Evolutionary conservation across 805 yeast genomes (phyloP).

Genomic region (Schwanniomyces yamadae): DNA sequence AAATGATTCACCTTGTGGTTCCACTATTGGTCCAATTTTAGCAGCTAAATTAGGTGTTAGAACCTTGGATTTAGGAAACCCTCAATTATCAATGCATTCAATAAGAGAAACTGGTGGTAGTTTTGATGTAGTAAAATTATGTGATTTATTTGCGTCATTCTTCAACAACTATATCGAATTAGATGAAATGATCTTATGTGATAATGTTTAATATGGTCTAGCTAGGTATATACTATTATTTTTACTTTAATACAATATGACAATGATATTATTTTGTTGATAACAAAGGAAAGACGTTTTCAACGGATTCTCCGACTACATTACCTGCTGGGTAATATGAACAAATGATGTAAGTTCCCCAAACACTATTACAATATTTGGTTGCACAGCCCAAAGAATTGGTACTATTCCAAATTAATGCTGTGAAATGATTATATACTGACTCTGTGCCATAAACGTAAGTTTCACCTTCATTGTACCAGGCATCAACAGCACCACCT

Average conservation of each 20-base stretch:
- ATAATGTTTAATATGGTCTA: constrained; percentile 9
- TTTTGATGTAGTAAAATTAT: constrained; percentile 63
- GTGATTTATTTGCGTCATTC: constrained; percentile 60
- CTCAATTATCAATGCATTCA: constrained; percentile 91
- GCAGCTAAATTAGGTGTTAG: constrained; percentile 85
- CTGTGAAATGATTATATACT: constrained; percentile 39
- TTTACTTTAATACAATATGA: neutral
- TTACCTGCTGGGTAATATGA: constrained; percentile 36
- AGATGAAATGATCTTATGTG: constrained; percentile 29
- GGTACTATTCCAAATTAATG: constrained; percentile 36
- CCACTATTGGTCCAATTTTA: constrained; percentile 93
- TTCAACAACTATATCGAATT: constrained; percentile 40
- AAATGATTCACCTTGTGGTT: constrained; percentile 92
- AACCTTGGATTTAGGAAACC: constrained; percentile 87
- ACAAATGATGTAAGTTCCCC: constrained; percentile 40
- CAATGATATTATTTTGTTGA: constrained; percentile 4
- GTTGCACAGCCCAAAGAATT: constrained; percentile 34
- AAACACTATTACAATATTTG: constrained; percentile 28
- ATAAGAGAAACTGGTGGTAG: constrained; percentile 90
- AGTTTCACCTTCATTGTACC: constrained; percentile 37
- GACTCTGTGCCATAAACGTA: constrained; percentile 27
- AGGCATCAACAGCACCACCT: constrained; percentile 34
- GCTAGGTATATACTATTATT: neutral
- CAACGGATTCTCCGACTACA: constrained; percentile 21
- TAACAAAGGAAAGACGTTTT: constrained; percentile 28